These are phyloP conservation scores for Flaveria linearis DNA, from an alignment of 129 eudicot species.

Conservation along the genomic window DNA sequence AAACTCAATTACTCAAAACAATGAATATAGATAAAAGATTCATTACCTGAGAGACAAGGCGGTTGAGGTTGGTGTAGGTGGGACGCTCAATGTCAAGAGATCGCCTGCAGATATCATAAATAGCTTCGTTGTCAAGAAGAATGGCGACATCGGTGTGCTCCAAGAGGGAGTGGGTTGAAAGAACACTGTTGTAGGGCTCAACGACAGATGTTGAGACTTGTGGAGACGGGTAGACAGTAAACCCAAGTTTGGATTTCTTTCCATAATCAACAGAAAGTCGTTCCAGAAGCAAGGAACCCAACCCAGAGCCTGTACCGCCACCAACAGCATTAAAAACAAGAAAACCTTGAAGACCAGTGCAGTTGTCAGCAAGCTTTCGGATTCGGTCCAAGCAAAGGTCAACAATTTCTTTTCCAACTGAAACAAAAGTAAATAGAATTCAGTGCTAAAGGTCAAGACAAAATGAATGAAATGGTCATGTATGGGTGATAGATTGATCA, in stretches of 20 bases:
- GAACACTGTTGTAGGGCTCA: slow-evolving; percentile 6
- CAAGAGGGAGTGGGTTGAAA: neutral
- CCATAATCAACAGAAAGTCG: neutral
- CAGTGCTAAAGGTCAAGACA: neutral
- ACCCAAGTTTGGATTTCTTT: neutral
- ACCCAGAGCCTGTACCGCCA: neutral
- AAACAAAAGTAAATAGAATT: neutral
- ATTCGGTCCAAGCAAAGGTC: slow-evolving; percentile 8
- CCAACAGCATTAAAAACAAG: slow-evolving; percentile 6
- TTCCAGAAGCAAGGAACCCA: neutral
- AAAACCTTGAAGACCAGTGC: neutral
- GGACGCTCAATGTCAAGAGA: neutral
- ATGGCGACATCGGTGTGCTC: slow-evolving; percentile 5
- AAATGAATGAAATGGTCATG: neutral
- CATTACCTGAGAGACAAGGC: neutral
- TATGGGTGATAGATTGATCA: neutral
- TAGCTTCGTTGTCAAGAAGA: slow-evolving; percentile 6
- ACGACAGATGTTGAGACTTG: slow-evolving; percentile 3
- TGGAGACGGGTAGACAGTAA: neutral
- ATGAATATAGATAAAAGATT: neutral
- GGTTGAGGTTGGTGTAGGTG: neutral
- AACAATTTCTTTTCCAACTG: slow-evolving; percentile 4
- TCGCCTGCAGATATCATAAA: slow-evolving; percentile 9
- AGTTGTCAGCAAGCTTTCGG: slow-evolving; percentile 3
- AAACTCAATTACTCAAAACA: neutral